These are phyloP conservation scores for Biscogniauxia sp. DNA, from an alignment of 2,329 filamentous ascomycete genomes.

Conservation along the genomic window DNA sequence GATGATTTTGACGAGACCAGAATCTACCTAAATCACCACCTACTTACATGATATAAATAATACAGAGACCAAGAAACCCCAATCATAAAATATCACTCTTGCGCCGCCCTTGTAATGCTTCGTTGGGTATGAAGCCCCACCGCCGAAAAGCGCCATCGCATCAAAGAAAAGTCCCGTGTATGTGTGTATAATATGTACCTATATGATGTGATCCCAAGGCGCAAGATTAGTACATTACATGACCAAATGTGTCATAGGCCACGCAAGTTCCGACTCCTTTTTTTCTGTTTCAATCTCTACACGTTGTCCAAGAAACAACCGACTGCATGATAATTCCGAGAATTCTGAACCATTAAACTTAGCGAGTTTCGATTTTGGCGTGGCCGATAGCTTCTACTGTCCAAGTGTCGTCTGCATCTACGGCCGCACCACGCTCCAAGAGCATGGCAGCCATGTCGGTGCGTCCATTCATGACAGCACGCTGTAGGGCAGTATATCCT, in stretches of 20 bases:
- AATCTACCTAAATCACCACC: neutral
- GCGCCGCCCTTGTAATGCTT: neutral
- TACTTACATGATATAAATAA: neutral
- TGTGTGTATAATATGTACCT: neutral
- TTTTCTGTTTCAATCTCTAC: too few relatives aligned
- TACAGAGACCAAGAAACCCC: neutral
- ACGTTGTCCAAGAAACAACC: too few relatives aligned
- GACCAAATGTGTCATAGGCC: neutral
- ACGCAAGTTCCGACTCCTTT: too few relatives aligned
- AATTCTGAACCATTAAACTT: neutral
- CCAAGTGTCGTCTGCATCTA: slow-evolving; percentile 27
- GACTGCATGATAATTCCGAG: too few relatives aligned
- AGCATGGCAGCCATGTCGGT: slow-evolving; percentile 34
- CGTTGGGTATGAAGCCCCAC: neutral
- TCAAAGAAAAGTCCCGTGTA: neutral
- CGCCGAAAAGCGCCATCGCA: neutral
- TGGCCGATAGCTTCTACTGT: slow-evolving; percentile 13
- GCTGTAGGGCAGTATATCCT: slow-evolving; percentile 33
- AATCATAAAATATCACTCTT: neutral
- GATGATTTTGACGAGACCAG: neutral
- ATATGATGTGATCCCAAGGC: neutral
- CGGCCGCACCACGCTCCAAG: slow-evolving; percentile 30
- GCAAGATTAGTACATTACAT: neutral
- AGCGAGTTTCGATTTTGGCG: slow-evolving; percentile 17
- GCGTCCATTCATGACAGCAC: slow-evolving; percentile 31